Percentiles rank a stretch among this genome's conserved stretches.
Evolutionary conservation across 2,329 filamentous ascomycete genomes (phyloP).

Genomic region (Acarospora socialis): DNA sequence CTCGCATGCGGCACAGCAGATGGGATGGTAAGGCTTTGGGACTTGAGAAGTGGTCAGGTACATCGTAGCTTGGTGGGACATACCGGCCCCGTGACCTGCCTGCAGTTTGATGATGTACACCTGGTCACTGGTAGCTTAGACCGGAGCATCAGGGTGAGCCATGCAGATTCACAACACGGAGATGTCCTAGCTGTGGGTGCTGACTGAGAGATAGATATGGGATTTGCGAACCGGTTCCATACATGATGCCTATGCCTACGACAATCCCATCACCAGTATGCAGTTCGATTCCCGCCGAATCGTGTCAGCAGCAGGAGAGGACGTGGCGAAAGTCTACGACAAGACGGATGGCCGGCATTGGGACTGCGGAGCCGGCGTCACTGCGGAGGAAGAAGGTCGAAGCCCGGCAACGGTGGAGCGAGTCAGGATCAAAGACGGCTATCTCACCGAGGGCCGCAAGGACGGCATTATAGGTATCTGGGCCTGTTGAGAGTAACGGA

Average conservation of each 20-base stretch:
- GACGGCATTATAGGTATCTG: conserved; percentile 85
- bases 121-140: conserved; percentile 87
- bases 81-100: conserved; percentile 80
- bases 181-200: too few species aligned
- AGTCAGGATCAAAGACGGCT: conserved; percentile 85
- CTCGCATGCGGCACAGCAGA: conserved; percentile 93
- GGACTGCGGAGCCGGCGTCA: conserved; percentile 80
- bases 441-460: conserved; percentile 75
- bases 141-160: conserved; percentile 77
- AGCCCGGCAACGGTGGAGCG: conserved; percentile 60
- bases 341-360: conserved; percentile 92
- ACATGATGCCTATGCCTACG: conserved; percentile 90
- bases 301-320: conserved; percentile 76
- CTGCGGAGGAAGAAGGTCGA: conserved; percentile 51
- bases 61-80: conserved; percentile 90
- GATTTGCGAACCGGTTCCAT: conserved; percentile 93
- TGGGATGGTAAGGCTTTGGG: conserved; percentile 93
- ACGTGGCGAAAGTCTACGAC: conserved; percentile 95
- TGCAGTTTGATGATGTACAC: conserved; percentile 94
- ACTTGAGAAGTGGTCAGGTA: conserved; percentile 92
- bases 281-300: conserved; percentile 91
- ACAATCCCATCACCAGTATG: conserved; percentile 83
- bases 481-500: conserved; percentile 58
- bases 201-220: conserved; percentile 98
- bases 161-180: too few species aligned